These are phyloP conservation scores for Encephalitozoon intestinalis DNA, from an alignment of 371 early-diverging fungal species.

Conservation along the genomic window DNA sequence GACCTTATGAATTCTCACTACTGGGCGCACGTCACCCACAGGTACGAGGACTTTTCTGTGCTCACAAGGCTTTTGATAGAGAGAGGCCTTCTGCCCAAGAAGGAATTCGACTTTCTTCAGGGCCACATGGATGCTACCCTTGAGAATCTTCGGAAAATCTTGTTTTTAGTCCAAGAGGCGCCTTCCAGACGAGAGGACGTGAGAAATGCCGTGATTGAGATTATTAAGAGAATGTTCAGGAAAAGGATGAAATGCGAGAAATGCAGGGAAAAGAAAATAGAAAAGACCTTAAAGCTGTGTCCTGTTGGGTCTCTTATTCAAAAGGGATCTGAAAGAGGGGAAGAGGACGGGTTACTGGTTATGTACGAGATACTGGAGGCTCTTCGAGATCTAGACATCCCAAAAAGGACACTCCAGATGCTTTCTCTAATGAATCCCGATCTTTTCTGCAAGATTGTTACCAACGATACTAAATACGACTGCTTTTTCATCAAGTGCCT, in stretches of 20 bases:
- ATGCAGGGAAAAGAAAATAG: neutral
- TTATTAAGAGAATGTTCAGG: neutral
- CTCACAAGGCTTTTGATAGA: neutral
- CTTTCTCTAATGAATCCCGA: neutral
- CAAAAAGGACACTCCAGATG: neutral
- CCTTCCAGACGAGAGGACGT: neutral
- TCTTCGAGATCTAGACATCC: neutral
- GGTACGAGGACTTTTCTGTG: neutral
- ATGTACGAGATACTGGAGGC: neutral
- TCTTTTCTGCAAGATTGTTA: neutral
- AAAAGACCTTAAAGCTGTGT: neutral
- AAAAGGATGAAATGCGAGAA: neutral
- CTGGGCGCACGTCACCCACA: neutral
- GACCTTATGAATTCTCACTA: neutral
- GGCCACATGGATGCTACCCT: neutral
- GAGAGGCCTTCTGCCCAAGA: neutral
- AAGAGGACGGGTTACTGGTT: neutral
- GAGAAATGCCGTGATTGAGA: neutral
- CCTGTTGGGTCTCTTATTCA: neutral
- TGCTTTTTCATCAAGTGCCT: constrained; percentile 6
- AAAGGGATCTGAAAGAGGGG: too few relatives aligned
- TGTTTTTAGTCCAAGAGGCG: neutral
- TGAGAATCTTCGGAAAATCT: neutral
- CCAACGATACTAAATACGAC: neutral
- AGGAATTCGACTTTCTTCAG: neutral